phyloP scores from a whole-genome alignment of 2,329 filamentous ascomycete genomes.

The Fusarium tupiense region DNA sequence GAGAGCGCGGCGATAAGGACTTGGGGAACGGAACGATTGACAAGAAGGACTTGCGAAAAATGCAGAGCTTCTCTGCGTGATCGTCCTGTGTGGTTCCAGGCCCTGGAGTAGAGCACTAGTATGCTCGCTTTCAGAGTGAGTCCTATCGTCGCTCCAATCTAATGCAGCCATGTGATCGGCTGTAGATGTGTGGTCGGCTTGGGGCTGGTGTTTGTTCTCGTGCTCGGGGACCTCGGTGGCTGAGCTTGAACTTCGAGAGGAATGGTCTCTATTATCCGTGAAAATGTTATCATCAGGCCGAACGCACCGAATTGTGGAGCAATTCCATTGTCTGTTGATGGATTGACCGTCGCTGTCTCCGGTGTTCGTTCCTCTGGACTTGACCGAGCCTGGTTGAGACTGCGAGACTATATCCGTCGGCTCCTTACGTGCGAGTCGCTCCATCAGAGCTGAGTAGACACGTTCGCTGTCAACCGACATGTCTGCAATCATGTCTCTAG shows the following conservation, averaged over 20 bases:
- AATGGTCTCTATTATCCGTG: conserved; percentile 12
- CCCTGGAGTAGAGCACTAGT: background rate
- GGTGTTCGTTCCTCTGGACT: background rate
- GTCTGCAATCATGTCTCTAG: conserved; percentile 33
- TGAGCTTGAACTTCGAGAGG: background rate
- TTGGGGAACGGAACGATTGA: conserved; percentile 63
- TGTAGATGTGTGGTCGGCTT: background rate
- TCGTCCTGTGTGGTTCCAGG: conserved; percentile 38
- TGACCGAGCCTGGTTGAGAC: background rate
- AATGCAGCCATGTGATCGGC: background rate
- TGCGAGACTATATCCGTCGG: background rate
- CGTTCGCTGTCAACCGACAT: conserved; percentile 63
- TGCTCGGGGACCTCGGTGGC: conserved; percentile 1
- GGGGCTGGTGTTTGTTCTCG: background rate
- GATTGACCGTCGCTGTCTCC: background rate
- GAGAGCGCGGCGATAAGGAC: conserved; percentile 64
- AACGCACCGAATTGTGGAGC: conserved; percentile 49
- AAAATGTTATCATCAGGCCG: conserved; percentile 48
- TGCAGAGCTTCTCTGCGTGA: conserved; percentile 57
- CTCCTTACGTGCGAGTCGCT: conserved; percentile 57
- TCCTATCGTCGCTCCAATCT: background rate
- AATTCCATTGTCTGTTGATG: conserved; percentile 28
- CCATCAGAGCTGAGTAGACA: conserved; percentile 73
- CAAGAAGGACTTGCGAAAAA: conserved; percentile 63
- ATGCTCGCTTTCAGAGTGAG: background rate